Conservation (phyloP, 169 alveolate species). For the Plasmodium falciparum region DNA sequence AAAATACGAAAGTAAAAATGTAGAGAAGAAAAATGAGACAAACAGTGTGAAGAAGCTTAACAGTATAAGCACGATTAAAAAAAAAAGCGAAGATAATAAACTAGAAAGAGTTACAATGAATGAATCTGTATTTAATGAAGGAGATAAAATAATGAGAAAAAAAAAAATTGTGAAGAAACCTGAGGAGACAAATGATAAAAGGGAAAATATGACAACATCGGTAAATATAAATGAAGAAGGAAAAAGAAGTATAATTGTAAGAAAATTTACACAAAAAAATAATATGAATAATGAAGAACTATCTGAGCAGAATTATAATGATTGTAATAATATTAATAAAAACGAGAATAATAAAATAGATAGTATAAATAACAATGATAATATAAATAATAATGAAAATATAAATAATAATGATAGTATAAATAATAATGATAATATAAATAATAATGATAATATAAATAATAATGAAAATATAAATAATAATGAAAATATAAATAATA, state of each 20-base stretch:
- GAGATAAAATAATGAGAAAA: constrained; percentile 13
- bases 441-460: too few species aligned
- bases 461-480: neutral
- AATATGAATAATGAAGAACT: neutral
- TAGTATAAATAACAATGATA: neutral
- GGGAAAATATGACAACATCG: neutral
- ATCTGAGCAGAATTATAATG: neutral
- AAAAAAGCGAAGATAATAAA: constrained; percentile 22
- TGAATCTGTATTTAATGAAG: neutral
- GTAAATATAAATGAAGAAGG: constrained; percentile 7
- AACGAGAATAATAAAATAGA: neutral
- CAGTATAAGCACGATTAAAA: constrained; percentile 21
- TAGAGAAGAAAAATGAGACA: constrained; percentile 12
- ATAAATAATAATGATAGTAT: neutral
- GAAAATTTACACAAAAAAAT: neutral
- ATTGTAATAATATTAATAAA: neutral
- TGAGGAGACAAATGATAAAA: constrained; percentile 11
- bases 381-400: neutral
- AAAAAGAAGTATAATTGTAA: neutral
- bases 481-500: too few species aligned
- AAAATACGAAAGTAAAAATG: constrained; percentile 40
- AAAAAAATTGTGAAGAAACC: constrained; percentile 22
- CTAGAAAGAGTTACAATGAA: constrained; percentile 7
- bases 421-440: neutral
- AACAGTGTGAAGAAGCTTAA: constrained; percentile 11